Base-by-base conservation (phyloP, 371 early-diverging fungal genomes). In the Homolaphlyctis polyrhiza region DNA sequence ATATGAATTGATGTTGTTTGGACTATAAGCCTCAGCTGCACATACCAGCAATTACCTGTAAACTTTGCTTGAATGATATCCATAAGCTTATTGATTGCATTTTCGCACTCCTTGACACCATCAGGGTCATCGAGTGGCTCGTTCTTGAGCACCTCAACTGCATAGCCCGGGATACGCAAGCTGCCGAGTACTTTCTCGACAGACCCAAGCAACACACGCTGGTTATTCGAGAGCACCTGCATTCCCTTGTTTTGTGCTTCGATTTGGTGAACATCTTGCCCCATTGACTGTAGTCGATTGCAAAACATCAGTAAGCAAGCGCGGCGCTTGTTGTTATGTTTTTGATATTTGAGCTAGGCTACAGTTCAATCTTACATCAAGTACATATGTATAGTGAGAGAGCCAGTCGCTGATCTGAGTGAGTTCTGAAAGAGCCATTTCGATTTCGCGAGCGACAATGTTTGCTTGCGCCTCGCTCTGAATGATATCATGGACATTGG, bases 211-310 rank as follows among this genome's bases (percentile, higher is more conserved):
- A 97, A 73, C 27, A 76, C 78, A 35, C 90, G 87, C 64, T 95
- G 96, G 70, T 95, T 97, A 25, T 80, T 76, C 11, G 92, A 89
- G 50, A 91, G 86, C 27, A 92, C 83, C 72, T 95, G 95, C 65
- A 97, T 83, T 34, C 87, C 89, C 60, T 94, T 89, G 73, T 95
- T 96, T 68, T 90, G 88, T 16, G 89, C 80, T 76, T 95, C 94
- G 62, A 97, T 95, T 64, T 93, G 91, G 73, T 90, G 91, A 60
- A 95, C 93, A 75, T 95, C 95, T 72, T 93, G 91, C 30, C 93
- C 96, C 92, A 95, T 95, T 58, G 86, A 83, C 90, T 91, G 69
- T n/a, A 2, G 35, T n/a, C 30, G 28, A 28, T 4, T 21, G 21
- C 0, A 2, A 32, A 28, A 14, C 52, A 25, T 35, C 33, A 55